A percentile compares a stretch with the other conserved stretches of the same genome.
phyloP scores from a whole-genome alignment of 345 rosid genomes.

The Brassica carinata region DNA sequence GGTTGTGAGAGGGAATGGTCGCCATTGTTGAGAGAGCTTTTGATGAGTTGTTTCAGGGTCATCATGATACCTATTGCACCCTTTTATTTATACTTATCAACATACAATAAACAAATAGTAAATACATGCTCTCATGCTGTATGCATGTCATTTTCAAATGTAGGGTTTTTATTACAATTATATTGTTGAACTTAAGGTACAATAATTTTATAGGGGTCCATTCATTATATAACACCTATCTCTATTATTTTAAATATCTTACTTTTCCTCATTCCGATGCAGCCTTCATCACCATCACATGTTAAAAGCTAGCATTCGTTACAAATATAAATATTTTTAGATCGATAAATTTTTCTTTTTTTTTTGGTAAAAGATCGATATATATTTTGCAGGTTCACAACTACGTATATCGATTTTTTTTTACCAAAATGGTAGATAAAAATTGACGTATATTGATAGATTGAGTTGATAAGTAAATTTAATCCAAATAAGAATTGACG shows the following conservation, averaged over 20 bases:
- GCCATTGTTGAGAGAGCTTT: slow-evolving; percentile 45
- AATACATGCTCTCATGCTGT: not conserved
- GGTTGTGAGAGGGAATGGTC: slow-evolving; percentile 36
- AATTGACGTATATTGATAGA: too few species aligned
- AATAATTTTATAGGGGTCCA: not conserved
- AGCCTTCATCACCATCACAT: not conserved
- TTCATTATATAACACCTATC: not conserved
- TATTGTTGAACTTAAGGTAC: not conserved
- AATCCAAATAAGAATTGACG: too few species aligned
- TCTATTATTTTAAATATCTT: not conserved
- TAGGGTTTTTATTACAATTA: not conserved
- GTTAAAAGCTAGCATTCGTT: not conserved
- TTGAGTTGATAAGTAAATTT: too few species aligned
- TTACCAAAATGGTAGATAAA: too few species aligned
- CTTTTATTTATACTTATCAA: not conserved
- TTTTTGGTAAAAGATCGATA: not conserved
- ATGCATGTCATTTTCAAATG: slow-evolving; percentile 18
- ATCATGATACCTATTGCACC: not conserved
- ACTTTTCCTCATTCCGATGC: not conserved
- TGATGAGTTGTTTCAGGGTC: slow-evolving; percentile 6
- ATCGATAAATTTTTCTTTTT: not conserved
- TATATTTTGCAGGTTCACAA: not conserved
- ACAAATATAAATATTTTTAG: not conserved
- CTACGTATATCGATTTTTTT: too few species aligned
- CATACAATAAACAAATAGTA: not conserved